Evolutionary conservation across 1,284 basidiomycete species (phyloP).

Genomic region (Rhizoctonia solani): DNA sequence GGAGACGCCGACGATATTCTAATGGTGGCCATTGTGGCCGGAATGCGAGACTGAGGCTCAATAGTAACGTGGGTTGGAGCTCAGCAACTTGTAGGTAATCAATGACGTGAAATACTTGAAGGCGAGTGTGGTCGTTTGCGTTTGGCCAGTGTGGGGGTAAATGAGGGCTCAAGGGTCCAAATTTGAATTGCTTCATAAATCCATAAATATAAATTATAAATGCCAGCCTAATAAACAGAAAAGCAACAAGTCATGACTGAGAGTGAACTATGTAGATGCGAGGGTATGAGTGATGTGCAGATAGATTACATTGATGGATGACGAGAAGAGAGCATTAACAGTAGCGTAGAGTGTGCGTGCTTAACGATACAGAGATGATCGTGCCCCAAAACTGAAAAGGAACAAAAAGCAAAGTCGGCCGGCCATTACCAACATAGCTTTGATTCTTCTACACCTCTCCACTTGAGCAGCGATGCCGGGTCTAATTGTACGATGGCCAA

Average conservation of each 20-base stretch:
- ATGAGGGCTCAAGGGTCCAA: constrained; percentile 22
- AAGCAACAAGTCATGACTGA: not conserved
- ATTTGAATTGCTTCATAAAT: not conserved
- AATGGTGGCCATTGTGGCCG: constrained; percentile 30
- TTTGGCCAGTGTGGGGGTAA: not conserved
- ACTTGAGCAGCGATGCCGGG: constrained; percentile 17
- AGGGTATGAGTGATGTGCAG: not conserved
- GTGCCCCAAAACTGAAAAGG: not conserved
- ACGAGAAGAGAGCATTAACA: not conserved
- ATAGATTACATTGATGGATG: constrained; percentile 18
- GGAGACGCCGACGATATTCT: constrained; percentile 19
- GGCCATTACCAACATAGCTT: constrained; percentile 27
- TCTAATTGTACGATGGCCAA: constrained; percentile 25
- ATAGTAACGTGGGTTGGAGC: not conserved
- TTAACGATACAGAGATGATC: constrained; percentile 17
- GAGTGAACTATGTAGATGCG: not conserved
- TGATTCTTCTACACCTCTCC: constrained; percentile 25
- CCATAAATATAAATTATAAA: not conserved
- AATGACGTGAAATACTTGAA: constrained; percentile 28
- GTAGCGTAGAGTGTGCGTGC: constrained; percentile 1
- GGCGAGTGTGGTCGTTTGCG: not conserved
- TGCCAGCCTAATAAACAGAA: not conserved
- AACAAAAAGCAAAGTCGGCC: not conserved
- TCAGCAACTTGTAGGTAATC: not conserved
- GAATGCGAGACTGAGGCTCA: too few species aligned